Percentiles rank a stretch among this genome's conserved stretches.
Conservation (phyloP, 2,329 filamentous ascomycete genomes). For the Colletotrichum sublineola region DNA sequence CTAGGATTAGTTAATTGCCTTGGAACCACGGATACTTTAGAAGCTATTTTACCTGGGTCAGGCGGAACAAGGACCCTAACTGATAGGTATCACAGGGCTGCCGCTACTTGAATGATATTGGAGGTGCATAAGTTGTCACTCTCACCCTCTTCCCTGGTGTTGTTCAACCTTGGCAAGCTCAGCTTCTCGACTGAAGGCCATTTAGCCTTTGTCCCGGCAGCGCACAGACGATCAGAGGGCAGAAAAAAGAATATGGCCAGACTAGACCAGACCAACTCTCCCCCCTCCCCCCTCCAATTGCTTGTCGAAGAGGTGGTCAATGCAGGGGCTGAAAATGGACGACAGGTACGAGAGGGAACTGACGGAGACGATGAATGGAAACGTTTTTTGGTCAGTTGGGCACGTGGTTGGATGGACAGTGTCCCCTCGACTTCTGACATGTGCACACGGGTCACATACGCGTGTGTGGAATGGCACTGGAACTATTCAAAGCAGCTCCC, state of each 20-base stretch:
- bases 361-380: neutral
- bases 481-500: no score
- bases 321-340: slow-evolving; percentile 28
- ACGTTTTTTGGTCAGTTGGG: neutral
- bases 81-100: neutral
- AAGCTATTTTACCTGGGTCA: slow-evolving; percentile 4
- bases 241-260: slow-evolving; percentile 3
- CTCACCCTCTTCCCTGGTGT: neutral
- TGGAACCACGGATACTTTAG: neutral
- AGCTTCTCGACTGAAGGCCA: neutral
- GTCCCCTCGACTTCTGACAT: neutral
- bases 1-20: neutral
- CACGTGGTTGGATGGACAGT: neutral
- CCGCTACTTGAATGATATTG: neutral
- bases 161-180: slow-evolving; percentile 1
- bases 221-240: slow-evolving; percentile 4
- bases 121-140: neutral
- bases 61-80: neutral
- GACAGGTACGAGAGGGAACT: neutral
- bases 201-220: neutral
- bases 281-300: neutral
- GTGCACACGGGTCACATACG: slow-evolving; percentile 5
- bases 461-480: no score
- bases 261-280: slow-evolving; percentile 6
- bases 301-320: slow-evolving; percentile 25